Base-by-base conservation (phyloP, 164 flowering plant species). In the Stephania yunnanensis region DNA sequence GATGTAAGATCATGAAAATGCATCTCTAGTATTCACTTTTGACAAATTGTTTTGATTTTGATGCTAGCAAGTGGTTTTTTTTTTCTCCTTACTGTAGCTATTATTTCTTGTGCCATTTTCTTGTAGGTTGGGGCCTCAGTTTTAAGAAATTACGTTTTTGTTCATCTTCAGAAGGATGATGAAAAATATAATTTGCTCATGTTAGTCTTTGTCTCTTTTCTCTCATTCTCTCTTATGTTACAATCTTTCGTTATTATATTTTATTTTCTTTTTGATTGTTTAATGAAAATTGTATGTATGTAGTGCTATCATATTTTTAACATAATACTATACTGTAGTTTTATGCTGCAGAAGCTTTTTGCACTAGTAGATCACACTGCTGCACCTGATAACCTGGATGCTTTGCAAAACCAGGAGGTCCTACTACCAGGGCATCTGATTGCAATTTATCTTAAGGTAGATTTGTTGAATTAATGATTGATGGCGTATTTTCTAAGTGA, bases 321-420 rank as follows among this genome's bases (percentile, higher is more conserved):
- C 46, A 68, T 48, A 20, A 9, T 79, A 72, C 46, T 48, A 73
- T 76, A 61, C 48, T 84, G 20, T 58, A 92, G 97, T 69, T 90
- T 93, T 82, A 91, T 95, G 98, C 74, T 90, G 86, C 97, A 91
- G 90, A 95, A 91, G 84, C 97, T 95, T 75, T 95, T 90, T 82
- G 91, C 99, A 13, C 82, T 92, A 44, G 82, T 93, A 13, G 97
- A 95, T 81, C 93, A 90, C 75, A 93, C 92, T 13, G 88, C 97
- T 46, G 86, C 81, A n/a, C 86, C 89, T 29, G 99, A 95, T 86
- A 95, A 92, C 74, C 80, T 90, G 6, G 99, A 95, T 85, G 80
- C 93, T 42, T 81, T 92, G 85, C 99, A 93, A 73, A 87, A 90
- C 82, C 99, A 93, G 67, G 99, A 95, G 81, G 89, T 91, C 64